phyloP scores from a whole-genome alignment of 2,329 filamentous ascomycete genomes.

The Ophiostoma montium region DNA sequence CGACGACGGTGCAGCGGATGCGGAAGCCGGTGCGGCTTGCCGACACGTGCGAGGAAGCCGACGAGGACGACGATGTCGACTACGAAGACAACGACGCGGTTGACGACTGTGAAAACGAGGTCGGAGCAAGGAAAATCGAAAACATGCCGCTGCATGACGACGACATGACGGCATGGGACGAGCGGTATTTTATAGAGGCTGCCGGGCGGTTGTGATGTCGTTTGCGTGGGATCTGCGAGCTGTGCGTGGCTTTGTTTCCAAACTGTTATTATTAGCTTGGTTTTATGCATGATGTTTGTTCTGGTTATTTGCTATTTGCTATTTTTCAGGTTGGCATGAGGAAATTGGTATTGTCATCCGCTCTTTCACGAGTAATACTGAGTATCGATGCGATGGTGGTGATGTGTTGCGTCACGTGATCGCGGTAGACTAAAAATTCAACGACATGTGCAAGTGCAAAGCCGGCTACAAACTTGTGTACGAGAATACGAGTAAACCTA shows the following conservation, averaged over 20 bases:
- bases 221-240: no score
- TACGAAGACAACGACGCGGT: neutral
- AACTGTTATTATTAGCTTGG: neutral
- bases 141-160: neutral
- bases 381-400: no score
- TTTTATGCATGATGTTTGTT: neutral
- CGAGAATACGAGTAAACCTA: no score
- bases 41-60: neutral
- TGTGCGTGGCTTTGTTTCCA: neutral
- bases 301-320: neutral
- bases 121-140: no score
- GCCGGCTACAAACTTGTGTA: no score
- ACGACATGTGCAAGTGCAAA: no score
- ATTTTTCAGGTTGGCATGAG: neutral
- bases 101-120: no score
- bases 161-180: neutral
- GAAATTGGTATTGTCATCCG: no score
- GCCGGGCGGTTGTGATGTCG: neutral
- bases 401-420: no score
- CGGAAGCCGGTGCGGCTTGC: neutral
- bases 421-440: no score
- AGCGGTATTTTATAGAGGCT: neutral
- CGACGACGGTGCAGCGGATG: neutral
- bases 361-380: no score
- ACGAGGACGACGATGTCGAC: neutral